Evolutionary conservation across 805 yeast species (phyloP).

Genomic region (Wickerhamiella sorbophila): DNA sequence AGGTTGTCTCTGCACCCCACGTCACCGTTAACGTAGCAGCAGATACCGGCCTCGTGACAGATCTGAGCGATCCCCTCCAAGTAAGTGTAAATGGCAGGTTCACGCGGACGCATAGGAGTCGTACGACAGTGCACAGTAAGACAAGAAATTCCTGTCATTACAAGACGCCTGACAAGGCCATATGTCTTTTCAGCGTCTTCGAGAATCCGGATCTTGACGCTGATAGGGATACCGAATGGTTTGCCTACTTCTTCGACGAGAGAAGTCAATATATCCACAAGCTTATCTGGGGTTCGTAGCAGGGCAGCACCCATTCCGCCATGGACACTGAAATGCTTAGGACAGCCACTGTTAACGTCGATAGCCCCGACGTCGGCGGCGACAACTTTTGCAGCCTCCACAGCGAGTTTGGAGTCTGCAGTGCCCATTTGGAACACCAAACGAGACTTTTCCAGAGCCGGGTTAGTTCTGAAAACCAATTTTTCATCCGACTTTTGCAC

Average conservation of each 20-base stretch:
- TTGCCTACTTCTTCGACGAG: conserved; percentile 70
- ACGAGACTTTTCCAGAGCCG: conserved; percentile 44
- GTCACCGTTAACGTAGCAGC: conserved; percentile 74
- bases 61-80: conserved; percentile 45
- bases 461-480: conserved; percentile 60
- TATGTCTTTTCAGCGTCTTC: conserved; percentile 49
- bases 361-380: conserved; percentile 83
- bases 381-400: conserved; percentile 68
- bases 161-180: conserved; percentile 40
- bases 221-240: conserved; percentile 64
- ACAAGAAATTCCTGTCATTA: conserved; percentile 69
- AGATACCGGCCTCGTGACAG: conserved; percentile 47
- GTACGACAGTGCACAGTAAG: conserved; percentile 89
- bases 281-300: conserved; percentile 61
- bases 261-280: conserved; percentile 51
- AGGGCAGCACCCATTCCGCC: conserved; percentile 97
- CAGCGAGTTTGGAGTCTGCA: conserved; percentile 69
- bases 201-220: conserved; percentile 77
- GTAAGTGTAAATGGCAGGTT: conserved; percentile 61
- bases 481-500: conserved; percentile 28
- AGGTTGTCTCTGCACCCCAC: conserved; percentile 43
- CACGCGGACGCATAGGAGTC: conserved; percentile 68
- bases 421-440: conserved; percentile 88
- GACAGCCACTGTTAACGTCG: conserved; percentile 94
- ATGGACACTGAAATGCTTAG: conserved; percentile 87